Evolutionary conservation across 148 eudicot genomes (phyloP), one percentile per base, ranked within the genome.

Genomic region (Fagopyrum tataricum): DNA sequence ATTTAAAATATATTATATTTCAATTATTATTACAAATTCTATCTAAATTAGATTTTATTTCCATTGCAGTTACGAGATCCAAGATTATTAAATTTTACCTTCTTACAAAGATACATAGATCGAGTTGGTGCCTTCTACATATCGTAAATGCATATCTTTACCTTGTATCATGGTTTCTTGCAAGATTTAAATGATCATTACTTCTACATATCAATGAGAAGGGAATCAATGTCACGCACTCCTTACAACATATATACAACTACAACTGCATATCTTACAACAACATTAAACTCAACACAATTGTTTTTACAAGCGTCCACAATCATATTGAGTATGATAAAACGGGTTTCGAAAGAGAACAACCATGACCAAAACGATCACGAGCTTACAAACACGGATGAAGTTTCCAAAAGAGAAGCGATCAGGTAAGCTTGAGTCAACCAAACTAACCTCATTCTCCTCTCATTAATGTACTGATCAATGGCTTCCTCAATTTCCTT

Each of bases 401-500:
- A n/a, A 37, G 49, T 55, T 41, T 73, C 48, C 46, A 41, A 23
- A 18, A 73, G 43, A 4, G 52, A 73, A 40, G 69, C 76, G 0
- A 42, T 58, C 14, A 73, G 52, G 39, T 58, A 58, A 21, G 76
- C 61, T 18, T 73, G 76, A 12, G 51, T 40, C 68, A 73, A 7
- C 68, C 76, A 55, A 17, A 73, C 76, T 21, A 73, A n/a, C 61
- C 76, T 73, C 76, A 73, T 73, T 69, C 76, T 42, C 67, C 91
- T 76, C 69, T 89, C 89, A 64, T 75, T 85, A 66, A 85, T 46
- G 56, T 80, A 89, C 43, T 76, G 77, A 75, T 87, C 86, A 24
- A 87, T 18, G 49, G 85, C 87, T 70, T 87, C 83, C 73, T 42
- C 81, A 68, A 70, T 80, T 18, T 26, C 56, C 7, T 14, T 74